Evolutionary conservation across 345 rosid genomes (phyloP), one percentile per base, ranked within the genome.

Genomic region (Draba incana): DNA sequence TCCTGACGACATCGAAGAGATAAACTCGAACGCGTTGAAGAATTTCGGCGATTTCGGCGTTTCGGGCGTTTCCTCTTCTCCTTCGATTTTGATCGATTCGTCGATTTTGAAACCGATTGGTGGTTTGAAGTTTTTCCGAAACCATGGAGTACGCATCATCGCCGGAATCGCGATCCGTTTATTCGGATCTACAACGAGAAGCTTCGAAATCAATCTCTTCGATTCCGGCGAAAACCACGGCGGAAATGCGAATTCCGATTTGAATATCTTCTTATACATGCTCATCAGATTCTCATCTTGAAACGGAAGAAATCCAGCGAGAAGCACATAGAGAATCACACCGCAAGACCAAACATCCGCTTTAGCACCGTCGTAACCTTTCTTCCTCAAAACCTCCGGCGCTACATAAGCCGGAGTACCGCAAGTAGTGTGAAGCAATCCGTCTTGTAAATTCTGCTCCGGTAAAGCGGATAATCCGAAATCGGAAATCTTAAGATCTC

Each of bases 341-440:
- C 98, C 98, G 37, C 98, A 92, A 0, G 98, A 92, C 97, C 98
- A 92, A 2, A 83, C 65, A 76, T 86, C 98, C 1, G 86, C 88
- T 59, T 75, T 87, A 4, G 88, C 78, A 4, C 98, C 98, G 58
- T 87, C 94, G 77, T 92, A 92, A 7, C 97, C 95, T 25, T 81
- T 91, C 81, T 81, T 88, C 43, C 92, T 57, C 3, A 92, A 27
- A 6, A 92, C 86, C 86, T 89, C 96, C 12, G 98, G 98, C 0
- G 98, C 95, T 15, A 90, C 91, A 42, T 91, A 91, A 2, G 97
- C 89, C 20, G 97, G 96, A 3, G 92, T 83, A n/a, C 98, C 98
- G n/a, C 98, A 92, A 76, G 64, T 84, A 1, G 98, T 92, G 20
- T 92, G 96, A 2, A 92, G 81, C 44, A 91, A 78, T 3, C 97